Evolutionary conservation across 345 rosid species (phyloP), one percentile per base, ranked within the genome.

Genomic region (Populus nigra): DNA sequence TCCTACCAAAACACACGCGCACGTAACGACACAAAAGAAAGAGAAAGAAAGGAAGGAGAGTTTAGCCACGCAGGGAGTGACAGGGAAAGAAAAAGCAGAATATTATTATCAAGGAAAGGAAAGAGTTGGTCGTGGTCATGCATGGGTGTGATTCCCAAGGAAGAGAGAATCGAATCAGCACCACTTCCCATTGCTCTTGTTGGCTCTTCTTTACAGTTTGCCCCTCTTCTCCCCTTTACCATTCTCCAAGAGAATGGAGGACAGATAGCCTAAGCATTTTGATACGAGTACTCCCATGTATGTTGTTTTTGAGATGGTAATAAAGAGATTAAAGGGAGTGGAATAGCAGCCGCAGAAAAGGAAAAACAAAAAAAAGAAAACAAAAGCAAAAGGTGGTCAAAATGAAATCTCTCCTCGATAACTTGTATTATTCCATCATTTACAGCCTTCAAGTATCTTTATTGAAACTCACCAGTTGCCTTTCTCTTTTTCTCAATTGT

Each of bases 211-310:
- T 85, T 88, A 84, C 86, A 84, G 86, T 80, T 85, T 84, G 86
- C 88, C 23, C 61, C 68, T 70, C 80, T 76, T 69, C 76, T 69
- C 4, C 53, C 74, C 90, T 88, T 88, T 88, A 83, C 85, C 88
- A 43, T 80, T 84, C 86, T 80, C 87, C 90, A 81, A 88, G 90
- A 86, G 86, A 88, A 86, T 88, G 90, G 90, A 86, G 68, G 83
- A 83, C 88, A 84, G 80, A 74, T 17, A 22, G 41, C 36, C 45
- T 5, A 8, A 31, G 17, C 65, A 57, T 16, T 9, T 65, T 17
- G n/a, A 41, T 8, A 43, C 68, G 18, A 10, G 3, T 45, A 10
- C 71, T 39, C 31, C 12, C 23, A 36, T 25, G 5, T 72, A 29
- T 47, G 43, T 73, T 68, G 29, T 29, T 66, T 71, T 29, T 45